Conservation (phyloP, 768 basidiomycete genomes). For the Agaricus blazei region DNA sequence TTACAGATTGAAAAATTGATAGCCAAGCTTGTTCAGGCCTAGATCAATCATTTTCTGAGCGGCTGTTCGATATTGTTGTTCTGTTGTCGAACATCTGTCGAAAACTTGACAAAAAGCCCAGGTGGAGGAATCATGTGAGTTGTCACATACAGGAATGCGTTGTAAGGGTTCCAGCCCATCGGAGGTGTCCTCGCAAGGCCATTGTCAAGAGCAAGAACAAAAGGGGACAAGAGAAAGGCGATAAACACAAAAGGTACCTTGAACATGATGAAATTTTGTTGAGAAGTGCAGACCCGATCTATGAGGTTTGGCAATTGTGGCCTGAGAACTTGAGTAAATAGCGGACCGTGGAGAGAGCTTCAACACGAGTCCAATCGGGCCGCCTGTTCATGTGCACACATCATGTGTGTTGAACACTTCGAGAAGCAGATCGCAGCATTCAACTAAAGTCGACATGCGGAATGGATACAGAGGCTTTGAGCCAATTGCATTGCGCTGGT, state of each 20-base stretch:
- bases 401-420: conserved; percentile 3
- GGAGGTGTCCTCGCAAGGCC: conserved; percentile 37
- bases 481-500: too few relatives aligned
- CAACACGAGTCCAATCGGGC: not conserved
- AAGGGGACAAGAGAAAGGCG: conserved; percentile 5
- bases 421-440: not conserved
- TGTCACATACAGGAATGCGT: conserved; percentile 35
- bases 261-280: conserved; percentile 1
- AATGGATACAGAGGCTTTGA: too few relatives aligned
- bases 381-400: conserved; percentile 5
- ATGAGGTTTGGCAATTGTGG: not conserved
- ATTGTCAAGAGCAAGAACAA: conserved; percentile 26
- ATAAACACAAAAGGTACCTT: not conserved
- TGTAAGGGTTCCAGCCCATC: conserved; percentile 48
- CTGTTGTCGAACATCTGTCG: conserved; percentile 34
- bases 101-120: not conserved
- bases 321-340: not conserved
- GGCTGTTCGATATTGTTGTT: conserved; percentile 34
- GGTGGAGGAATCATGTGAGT: not conserved
- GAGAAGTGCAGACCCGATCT: not conserved
- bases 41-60: conserved; percentile 33
- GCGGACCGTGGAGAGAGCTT: not conserved
- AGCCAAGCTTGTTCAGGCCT: conserved; percentile 33
- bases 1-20: conserved; percentile 39
- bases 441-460: too few relatives aligned